These are phyloP conservation scores for Platismatia glauca DNA, from an alignment of 495 filamentous ascomycete species.

Conservation along the genomic window DNA sequence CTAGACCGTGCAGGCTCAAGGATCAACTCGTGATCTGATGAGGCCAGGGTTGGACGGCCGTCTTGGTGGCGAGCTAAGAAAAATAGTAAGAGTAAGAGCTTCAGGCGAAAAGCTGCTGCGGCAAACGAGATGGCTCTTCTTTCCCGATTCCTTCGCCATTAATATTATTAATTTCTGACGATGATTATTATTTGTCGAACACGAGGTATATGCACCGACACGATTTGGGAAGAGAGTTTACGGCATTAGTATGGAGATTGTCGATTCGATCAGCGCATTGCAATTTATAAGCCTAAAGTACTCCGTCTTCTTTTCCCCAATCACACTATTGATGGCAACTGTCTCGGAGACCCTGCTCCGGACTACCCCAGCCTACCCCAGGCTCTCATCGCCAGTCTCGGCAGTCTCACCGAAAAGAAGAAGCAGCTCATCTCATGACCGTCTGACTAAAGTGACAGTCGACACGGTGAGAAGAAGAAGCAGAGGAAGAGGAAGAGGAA, in stretches of 20 bases:
- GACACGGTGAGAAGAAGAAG: background rate
- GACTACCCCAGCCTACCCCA: too few species aligned
- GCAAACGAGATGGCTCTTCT: constrained; percentile 19
- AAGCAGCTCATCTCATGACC: constrained; percentile 4
- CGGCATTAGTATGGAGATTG: background rate
- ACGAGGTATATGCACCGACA: constrained; percentile 13
- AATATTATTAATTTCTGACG: too few species aligned
- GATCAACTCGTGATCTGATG: constrained; percentile 16
- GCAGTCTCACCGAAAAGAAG: background rate
- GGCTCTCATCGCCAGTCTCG: too few species aligned
- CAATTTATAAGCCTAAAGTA: too few species aligned
- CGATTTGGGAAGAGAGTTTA: constrained; percentile 7
- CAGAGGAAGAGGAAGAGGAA: background rate
- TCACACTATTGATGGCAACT: background rate
- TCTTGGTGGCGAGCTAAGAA: constrained; percentile 12
- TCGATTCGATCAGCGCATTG: background rate
- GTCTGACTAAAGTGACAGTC: background rate
- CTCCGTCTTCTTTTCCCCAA: background rate
- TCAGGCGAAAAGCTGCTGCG: constrained; percentile 16
- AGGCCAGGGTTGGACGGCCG: background rate
- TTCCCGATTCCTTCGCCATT: background rate
- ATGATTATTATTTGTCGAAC: too few species aligned
- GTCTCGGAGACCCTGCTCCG: too few species aligned
- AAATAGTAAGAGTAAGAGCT: background rate
- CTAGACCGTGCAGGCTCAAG: constrained; percentile 12